phyloP scores from a whole-genome alignment of 78 protist genomes.

The Dictyostelium intermedium region DNA sequence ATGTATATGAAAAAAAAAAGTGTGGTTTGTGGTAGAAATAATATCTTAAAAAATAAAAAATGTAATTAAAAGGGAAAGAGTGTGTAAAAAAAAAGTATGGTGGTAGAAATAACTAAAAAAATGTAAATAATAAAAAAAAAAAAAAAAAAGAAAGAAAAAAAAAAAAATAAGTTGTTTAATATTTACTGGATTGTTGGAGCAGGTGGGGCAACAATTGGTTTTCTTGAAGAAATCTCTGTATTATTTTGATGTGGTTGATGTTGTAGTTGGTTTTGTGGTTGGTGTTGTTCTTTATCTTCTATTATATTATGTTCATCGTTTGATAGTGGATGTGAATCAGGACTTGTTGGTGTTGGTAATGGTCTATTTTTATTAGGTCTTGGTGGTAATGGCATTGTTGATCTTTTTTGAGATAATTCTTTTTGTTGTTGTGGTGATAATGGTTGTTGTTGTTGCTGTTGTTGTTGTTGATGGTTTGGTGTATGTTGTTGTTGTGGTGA shows the following conservation, averaged over 20 bases:
- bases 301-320: not conserved
- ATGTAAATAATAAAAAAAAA: not conserved
- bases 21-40: not conserved
- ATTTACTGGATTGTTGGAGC: not conserved
- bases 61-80: not conserved
- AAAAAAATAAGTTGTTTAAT: not conserved
- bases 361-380: not conserved
- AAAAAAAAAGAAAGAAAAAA: no score
- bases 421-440: not conserved
- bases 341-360: not conserved
- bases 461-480: not conserved
- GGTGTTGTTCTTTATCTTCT: not conserved
- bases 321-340: not conserved
- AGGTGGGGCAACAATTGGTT: not conserved
- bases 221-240: not conserved
- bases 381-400: slow-evolving; percentile 1
- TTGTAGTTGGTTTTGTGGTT: not conserved
- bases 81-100: not conserved
- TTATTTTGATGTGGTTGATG: not conserved
- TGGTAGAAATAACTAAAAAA: not conserved
- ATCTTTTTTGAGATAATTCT: not conserved
- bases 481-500: not conserved
- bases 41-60: not conserved
- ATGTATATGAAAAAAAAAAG: not conserved
- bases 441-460: not conserved